Base-by-base conservation (phyloP, 108 stramenopile species). In the Nannochloropsis oceanica region DNA sequence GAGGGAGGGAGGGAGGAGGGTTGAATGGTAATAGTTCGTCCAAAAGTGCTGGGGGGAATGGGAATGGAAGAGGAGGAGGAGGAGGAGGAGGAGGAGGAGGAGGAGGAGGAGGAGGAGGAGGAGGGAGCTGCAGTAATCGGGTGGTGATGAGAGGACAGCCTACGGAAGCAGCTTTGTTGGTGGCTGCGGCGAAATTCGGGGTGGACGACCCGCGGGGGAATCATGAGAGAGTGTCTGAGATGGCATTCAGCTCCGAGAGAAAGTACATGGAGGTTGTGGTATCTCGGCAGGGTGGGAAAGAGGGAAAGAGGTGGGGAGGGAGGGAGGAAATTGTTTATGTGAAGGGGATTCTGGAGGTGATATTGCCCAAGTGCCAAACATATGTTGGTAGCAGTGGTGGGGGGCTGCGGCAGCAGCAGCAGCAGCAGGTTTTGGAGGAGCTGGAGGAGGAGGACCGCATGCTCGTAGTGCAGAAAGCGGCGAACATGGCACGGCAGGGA, bases 271-370 rank as follows among this genome's bases (percentile, higher is more conserved):
- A 97, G 91, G 95, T 98, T 9, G 27, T n/a, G 20, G 84, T 22
- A 73, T 44, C 83, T 18, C 59, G 25, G 0, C 43, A 81, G 43
- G 87, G 90, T 83, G 88, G 85, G 25, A 84, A 86, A 73, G 84
- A 89, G 13, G 43, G 84, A 8, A 86, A 85, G n/a, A 84, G 87
- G 80, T 84, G 91, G 13, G 43, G 84, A 8, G 92, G 92, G 81
- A 88, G 80, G 43, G 93, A 92, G 25, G 92, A 90, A 24, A 86
- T 94, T 11, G 94, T 93, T 80, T 97, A 94, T 89, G 93, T 97
- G 79, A 99, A 99, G 89, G 98, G 98, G 0, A 95, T 96, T 92
- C 94, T 96, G 5, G 97, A 99, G 88, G 85, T 92, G 20, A 88
- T 99, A 13, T 79, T 90, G n/a, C 44, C 42, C 13, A 25, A 42